Percentiles rank a stretch among this genome's conserved stretches.
Evolutionary conservation across 108 stramenopile species (phyloP).

Genomic region (Nitzschia sp.): DNA sequence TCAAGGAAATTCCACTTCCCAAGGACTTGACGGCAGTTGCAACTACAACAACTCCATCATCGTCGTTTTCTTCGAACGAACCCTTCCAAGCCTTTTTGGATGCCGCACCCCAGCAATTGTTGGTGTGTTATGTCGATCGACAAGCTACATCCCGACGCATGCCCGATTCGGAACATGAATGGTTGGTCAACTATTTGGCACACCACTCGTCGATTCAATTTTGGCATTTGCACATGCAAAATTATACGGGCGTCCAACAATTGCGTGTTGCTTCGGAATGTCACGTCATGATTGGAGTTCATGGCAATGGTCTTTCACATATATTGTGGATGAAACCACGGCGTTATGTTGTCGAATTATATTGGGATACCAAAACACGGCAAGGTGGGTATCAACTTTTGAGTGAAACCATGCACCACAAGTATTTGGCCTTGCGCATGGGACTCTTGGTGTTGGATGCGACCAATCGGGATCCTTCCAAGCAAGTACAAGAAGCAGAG

Average conservation of each 20-base stretch:
- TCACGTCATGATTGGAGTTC: slow-evolving; percentile 11
- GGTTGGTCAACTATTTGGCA: not conserved
- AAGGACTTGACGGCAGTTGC: not conserved
- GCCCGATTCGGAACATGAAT: slow-evolving; percentile 10
- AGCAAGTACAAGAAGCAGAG: not conserved
- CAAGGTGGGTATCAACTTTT: not conserved
- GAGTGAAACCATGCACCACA: not conserved
- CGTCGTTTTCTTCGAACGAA: not conserved
- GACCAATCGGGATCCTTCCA: not conserved
- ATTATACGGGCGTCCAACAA: not conserved
- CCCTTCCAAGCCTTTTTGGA: not conserved
- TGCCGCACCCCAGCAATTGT: not conserved
- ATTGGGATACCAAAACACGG: not conserved
- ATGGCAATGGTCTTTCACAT: slow-evolving; percentile 14
- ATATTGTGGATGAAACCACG: slow-evolving; percentile 3
- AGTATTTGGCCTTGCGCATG: not conserved
- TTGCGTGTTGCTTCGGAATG: slow-evolving; percentile 1
- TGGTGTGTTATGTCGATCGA: slow-evolving; percentile 7
- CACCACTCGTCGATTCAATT: not conserved
- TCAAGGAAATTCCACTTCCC: not conserved
- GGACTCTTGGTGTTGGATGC: not conserved
- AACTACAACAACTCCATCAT: not conserved
- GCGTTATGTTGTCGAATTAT: slow-evolving; percentile 3
- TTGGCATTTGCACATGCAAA: slow-evolving; percentile 5
- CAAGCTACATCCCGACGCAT: slow-evolving; percentile 4